Conservation (phyloP, 1,284 basidiomycete genomes). For the Chondrostereum purpureum region DNA sequence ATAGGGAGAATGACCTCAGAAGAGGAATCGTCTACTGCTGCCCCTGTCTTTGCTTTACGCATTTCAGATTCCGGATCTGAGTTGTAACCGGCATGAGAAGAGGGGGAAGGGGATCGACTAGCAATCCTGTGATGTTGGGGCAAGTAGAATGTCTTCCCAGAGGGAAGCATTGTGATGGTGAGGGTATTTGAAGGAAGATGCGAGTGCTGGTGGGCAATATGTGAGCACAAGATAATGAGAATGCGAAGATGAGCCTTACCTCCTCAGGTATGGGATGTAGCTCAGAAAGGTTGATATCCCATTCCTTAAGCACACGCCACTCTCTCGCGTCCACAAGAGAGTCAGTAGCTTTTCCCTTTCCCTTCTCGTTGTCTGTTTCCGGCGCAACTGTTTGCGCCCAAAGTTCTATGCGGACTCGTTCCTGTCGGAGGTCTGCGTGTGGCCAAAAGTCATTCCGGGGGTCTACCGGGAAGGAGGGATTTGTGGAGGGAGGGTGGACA, state of each 20-base stretch:
- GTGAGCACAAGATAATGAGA: not conserved
- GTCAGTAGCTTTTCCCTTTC: slow-evolving; percentile 40
- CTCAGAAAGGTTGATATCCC: slow-evolving; percentile 59
- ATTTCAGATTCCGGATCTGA: slow-evolving; percentile 62
- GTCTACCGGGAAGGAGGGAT: slow-evolving; percentile 65
- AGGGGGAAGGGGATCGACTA: slow-evolving; percentile 36
- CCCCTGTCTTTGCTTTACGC: slow-evolving; percentile 27
- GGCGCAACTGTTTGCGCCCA: slow-evolving; percentile 42
- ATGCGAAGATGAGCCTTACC: slow-evolving; percentile 32
- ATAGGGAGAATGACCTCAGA: slow-evolving; percentile 15
- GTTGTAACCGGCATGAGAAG: slow-evolving; percentile 53
- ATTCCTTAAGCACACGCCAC: slow-evolving; percentile 66
- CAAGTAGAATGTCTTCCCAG: slow-evolving; percentile 50
- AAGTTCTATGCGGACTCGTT: slow-evolving; percentile 45
- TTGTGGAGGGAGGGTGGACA: slow-evolving; percentile 67
- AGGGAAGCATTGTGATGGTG: slow-evolving; percentile 56
- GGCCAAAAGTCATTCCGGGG: slow-evolving; percentile 39
- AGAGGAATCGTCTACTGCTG: slow-evolving; percentile 11
- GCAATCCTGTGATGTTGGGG: slow-evolving; percentile 16
- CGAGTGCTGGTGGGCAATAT: slow-evolving; percentile 13
- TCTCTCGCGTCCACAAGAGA: slow-evolving; percentile 19
- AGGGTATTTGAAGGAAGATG: slow-evolving; percentile 69
- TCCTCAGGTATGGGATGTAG: slow-evolving; percentile 57
- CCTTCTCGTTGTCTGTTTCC: slow-evolving; percentile 6
- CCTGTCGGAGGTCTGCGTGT: slow-evolving; percentile 41